A percentile compares a stretch with the other conserved stretches of the same genome.
Conservation (phyloP, 2,329 filamentous ascomycete species). For the Fusarium xyrophilum region DNA sequence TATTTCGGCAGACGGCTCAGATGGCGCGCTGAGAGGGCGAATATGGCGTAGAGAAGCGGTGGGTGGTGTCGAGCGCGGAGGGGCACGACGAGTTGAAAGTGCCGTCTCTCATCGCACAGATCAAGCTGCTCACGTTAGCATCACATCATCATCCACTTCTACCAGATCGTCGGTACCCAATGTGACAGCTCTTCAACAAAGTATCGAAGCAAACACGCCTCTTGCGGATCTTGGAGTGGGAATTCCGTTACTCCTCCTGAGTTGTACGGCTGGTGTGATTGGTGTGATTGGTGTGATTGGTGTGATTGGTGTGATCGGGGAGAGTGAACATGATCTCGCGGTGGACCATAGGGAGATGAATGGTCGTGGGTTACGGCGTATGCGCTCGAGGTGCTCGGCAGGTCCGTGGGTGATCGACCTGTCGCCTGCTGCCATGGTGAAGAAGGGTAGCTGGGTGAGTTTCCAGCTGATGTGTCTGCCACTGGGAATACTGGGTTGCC, state of each 20-base stretch:
- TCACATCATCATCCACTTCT: rapidly evolving
- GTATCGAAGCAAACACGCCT: conserved; percentile 50
- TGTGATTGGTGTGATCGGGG: conserved; percentile 17
- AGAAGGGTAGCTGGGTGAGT: conserved; percentile 10
- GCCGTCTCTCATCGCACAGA: conserved; percentile 49
- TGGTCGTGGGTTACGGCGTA: conserved; percentile 16
- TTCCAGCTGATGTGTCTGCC: background rate
- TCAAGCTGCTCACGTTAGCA: conserved; percentile 45
- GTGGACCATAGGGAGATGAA: conserved; percentile 19
- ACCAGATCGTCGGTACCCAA: conserved; percentile 41
- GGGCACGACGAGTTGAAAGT: conserved; percentile 51
- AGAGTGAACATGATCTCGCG: conserved; percentile 11
- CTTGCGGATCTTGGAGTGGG: conserved; percentile 46
- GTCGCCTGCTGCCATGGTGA: conserved; percentile 22
- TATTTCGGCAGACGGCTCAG: conserved; percentile 50
- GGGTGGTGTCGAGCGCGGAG: conserved; percentile 46
- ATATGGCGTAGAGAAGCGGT: conserved; percentile 51
- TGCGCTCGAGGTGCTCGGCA: conserved; percentile 12
- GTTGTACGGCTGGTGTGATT: conserved; percentile 7
- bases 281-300: too few relatives aligned
- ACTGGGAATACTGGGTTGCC: background rate
- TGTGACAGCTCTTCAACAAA: conserved; percentile 51
- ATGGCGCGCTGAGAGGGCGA: conserved; percentile 50
- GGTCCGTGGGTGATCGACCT: conserved; percentile 16
- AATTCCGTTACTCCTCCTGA: conserved; percentile 30